Percentiles rank a stretch among this genome's conserved stretches.
These are phyloP conservation scores for Pulveroboletus sp. DNA, from an alignment of 768 basidiomycete genomes.

Conservation along the genomic window DNA sequence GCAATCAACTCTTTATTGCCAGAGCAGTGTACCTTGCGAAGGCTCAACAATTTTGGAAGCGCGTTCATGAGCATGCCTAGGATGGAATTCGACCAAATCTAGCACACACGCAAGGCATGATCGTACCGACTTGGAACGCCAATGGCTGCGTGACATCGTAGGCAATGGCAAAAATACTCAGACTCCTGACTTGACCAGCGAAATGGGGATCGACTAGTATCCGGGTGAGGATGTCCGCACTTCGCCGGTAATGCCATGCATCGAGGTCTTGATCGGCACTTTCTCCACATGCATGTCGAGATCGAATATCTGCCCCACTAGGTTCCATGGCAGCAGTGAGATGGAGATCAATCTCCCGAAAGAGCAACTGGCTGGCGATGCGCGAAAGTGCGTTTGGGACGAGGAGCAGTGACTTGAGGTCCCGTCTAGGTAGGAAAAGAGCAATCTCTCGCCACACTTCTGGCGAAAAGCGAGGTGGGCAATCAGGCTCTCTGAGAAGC, in stretches of 20 bases:
- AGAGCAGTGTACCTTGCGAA: conserved; percentile 58
- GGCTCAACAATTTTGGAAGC: conserved; percentile 54
- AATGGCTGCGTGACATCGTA: conserved; percentile 46
- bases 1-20: conserved; percentile 50
- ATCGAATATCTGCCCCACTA: conserved; percentile 8
- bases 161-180: conserved; percentile 54
- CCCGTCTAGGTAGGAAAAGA: conserved; percentile 53
- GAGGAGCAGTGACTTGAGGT: conserved; percentile 59
- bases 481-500: conserved; percentile 35
- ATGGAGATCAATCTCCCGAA: conserved; percentile 59
- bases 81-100: not conserved
- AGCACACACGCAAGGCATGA: not conserved
- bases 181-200: conserved; percentile 50
- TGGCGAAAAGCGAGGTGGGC: conserved; percentile 52
- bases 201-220: conserved; percentile 59
- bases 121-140: conserved; percentile 60
- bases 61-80: conserved; percentile 67
- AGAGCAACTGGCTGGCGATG: conserved; percentile 63
- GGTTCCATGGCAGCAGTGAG: conserved; percentile 41
- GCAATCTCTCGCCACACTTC: conserved; percentile 75
- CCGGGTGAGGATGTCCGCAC: conserved; percentile 64
- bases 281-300: conserved; percentile 12
- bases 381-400: conserved; percentile 64
- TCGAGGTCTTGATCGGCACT: conserved; percentile 34
- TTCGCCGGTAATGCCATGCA: conserved; percentile 50